These are phyloP conservation scores for Cutaneotrichosporon cyanovorans DNA, from an alignment of 1,284 basidiomycete species.

Conservation along the genomic window DNA sequence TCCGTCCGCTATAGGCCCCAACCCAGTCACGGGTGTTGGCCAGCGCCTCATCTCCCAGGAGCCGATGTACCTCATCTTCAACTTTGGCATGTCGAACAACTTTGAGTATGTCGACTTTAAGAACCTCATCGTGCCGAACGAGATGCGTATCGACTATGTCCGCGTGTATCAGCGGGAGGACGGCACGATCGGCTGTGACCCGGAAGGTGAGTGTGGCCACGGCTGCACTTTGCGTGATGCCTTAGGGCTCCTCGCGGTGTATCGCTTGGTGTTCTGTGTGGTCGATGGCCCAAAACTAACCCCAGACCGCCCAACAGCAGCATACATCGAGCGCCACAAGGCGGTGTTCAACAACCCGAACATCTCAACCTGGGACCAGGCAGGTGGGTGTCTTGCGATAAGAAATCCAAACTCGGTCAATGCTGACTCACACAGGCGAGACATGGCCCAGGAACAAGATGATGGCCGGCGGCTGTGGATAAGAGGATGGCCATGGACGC, in stretches of 20 bases:
- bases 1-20: conserved; percentile 54
- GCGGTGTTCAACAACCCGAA: conserved; percentile 43
- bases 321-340: conserved; percentile 36
- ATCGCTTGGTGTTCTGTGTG: too few relatives aligned
- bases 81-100: conserved; percentile 42
- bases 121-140: conserved; percentile 46
- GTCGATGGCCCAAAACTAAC: neutral
- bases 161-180: conserved; percentile 49
- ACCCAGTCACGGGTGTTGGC: conserved; percentile 52
- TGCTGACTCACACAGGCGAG: neutral
- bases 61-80: conserved; percentile 54
- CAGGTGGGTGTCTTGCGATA: too few relatives aligned
- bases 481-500: too few relatives aligned
- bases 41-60: conserved; percentile 69
- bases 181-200: conserved; percentile 42
- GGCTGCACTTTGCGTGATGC: too few relatives aligned
- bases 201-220: conserved; percentile 17
- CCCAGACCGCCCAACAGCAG: conserved; percentile 40
- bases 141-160: conserved; percentile 47
- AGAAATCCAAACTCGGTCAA: neutral
- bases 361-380: conserved; percentile 38
- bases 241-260: too few relatives aligned
- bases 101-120: conserved; percentile 46
- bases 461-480: neutral
- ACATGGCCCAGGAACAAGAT: conserved; percentile 7